Evolutionary conservation across 768 basidiomycete genomes (phyloP), one percentile per base, ranked within the genome.

Genomic region (Hygrocybe punicea): DNA sequence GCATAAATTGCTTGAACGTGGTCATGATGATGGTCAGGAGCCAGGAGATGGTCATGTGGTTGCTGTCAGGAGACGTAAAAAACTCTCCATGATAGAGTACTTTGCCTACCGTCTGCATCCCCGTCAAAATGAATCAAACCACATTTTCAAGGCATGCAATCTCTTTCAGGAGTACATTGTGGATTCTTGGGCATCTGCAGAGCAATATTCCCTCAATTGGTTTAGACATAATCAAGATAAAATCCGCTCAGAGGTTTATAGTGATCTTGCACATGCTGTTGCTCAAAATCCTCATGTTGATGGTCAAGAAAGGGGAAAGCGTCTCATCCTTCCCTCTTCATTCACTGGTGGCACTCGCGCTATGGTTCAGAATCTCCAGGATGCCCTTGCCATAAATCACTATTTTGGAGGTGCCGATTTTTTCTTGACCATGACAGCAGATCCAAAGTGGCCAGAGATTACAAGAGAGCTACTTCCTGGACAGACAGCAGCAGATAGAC

Each of bases 351-450:
- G 80, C 4, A 62, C 78, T n/a, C 57, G 70, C 0, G 58, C 79
- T 34, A 81, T 83, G 78, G 61, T 68, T 0, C 74, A 79, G 51
- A 61, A 65, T 0, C 76, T 71, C 35, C 78, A 82, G 29, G 80
- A 83, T 57, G 63, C 78, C 0, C 67, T 83, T 58, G 76, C 79
- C 0, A 69, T 82, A 4, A 67, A 61, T 36, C 55, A 67, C 0
- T 60, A 65, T 40, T 76, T 61, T 54, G 59, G 53, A n/a, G 71
- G 70, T 4, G 64, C 68, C 8, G 75, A 79, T 51, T 58, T 81
- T 2, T 80, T 82, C 25, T 52, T 82, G 0, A 81, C 77, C 1
- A 73, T 80, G 68, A 79, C 77, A 34, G 67, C 70, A 4, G 78
- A 82, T 67, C 73, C 74, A 7, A 54, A 60, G 3, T 81, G 80